These are phyloP conservation scores for Xylaria sp. DNA, from an alignment of 495 filamentous ascomycete species.

Conservation along the genomic window DNA sequence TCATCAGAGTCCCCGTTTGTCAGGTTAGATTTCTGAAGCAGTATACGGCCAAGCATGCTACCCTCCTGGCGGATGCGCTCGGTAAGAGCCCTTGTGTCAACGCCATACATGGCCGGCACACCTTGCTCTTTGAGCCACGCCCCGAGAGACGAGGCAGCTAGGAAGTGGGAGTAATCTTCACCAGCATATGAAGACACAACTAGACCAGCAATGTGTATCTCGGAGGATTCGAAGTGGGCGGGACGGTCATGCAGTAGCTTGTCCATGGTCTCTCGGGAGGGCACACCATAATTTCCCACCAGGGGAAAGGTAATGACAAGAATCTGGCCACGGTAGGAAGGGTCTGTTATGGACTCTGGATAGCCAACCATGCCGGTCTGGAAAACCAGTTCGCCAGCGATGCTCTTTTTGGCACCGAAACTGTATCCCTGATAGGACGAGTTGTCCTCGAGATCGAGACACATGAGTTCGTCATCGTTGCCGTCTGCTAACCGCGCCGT, in stretches of 20 bases:
- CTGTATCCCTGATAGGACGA: constrained; percentile 88
- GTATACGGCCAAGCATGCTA: constrained; percentile 93
- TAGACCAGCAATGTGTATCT: constrained; percentile 92
- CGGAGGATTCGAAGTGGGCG: constrained; percentile 86
- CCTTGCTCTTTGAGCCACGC: constrained; percentile 95
- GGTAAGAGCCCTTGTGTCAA: constrained; percentile 92
- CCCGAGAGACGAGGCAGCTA: constrained; percentile 86
- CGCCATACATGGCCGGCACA: constrained; percentile 93
- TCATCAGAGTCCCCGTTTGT: constrained; percentile 56
- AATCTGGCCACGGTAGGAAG: constrained; percentile 91
- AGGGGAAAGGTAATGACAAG: constrained; percentile 90
- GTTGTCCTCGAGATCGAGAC: constrained; percentile 90
- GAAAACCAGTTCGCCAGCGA: constrained; percentile 96
- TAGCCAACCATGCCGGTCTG: constrained; percentile 99
- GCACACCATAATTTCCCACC: constrained; percentile 94
- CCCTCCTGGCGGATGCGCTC: constrained; percentile 93
- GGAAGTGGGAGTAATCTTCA: constrained; percentile 92
- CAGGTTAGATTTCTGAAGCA: constrained; percentile 68
- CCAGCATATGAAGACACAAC: constrained; percentile 90
- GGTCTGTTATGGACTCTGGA: constrained; percentile 92
- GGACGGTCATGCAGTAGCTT: constrained; percentile 81
- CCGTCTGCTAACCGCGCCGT: constrained; percentile 55
- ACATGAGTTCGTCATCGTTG: constrained; percentile 66
- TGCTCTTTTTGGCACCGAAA: constrained; percentile 90
- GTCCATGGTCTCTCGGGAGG: constrained; percentile 81